Evolutionary conservation across 2,329 filamentous ascomycete genomes (phyloP).

Genomic region (Alternaria metachromatica): DNA sequence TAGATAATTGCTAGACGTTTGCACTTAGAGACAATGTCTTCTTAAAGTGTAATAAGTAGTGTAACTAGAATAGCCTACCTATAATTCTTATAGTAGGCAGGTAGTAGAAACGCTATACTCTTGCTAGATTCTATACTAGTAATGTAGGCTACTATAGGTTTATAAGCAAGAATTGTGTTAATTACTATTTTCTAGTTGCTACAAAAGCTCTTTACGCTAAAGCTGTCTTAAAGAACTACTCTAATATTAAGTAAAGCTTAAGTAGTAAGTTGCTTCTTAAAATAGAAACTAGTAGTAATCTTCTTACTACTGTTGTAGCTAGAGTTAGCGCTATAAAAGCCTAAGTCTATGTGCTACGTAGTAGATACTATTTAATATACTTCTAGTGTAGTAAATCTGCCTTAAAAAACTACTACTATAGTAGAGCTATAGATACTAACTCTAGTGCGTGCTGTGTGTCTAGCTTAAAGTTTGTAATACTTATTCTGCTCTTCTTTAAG

Average conservation of each 20-base stretch:
- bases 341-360: neutral
- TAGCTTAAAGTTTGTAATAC: neutral
- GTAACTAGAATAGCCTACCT: neutral
- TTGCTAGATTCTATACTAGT: neutral
- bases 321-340: neutral
- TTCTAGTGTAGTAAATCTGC: neutral
- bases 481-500: neutral
- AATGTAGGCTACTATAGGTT: neutral
- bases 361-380: neutral
- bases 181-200: neutral
- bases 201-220: neutral
- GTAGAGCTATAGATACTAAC: neutral
- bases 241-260: neutral
- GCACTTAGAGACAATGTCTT: too few relatives aligned
- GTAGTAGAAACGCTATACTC: neutral
- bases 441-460: neutral
- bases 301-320: neutral
- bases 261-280: too few relatives aligned
- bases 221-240: neutral
- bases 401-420: neutral
- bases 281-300: neutral
- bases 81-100: neutral
- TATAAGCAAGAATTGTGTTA: too few relatives aligned
- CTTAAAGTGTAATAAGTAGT: too few relatives aligned
- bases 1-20: too few relatives aligned